Conservation (phyloP, 768 basidiomycete species). For the Rhizopogon sp. region DNA sequence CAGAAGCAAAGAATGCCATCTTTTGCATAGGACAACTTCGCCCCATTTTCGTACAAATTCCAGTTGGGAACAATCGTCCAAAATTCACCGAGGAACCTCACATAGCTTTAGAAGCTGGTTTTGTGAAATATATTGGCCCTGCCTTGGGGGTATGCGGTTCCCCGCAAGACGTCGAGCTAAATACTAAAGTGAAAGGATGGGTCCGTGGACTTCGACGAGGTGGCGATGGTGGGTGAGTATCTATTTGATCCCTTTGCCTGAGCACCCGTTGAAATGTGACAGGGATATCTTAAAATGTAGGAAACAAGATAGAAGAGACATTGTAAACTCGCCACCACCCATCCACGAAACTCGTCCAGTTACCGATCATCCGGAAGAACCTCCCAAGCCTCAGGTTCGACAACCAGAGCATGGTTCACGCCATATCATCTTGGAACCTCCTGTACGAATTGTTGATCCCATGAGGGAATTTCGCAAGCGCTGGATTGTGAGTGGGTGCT, state of each 20-base stretch:
- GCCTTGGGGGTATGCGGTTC: conserved; percentile 41
- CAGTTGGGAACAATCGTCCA: conserved; percentile 29
- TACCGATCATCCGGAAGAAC: neutral
- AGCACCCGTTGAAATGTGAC: conserved; percentile 42
- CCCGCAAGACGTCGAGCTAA: conserved; percentile 41
- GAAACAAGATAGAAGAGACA: conserved; percentile 28
- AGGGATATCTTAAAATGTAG: conserved; percentile 45
- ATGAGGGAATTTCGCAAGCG: neutral
- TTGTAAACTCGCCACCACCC: neutral
- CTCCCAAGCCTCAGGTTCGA: conserved; percentile 4
- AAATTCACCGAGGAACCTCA: conserved; percentile 36
- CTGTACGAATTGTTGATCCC: neutral
- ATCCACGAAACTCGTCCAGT: neutral
- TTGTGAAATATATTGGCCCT: conserved; percentile 37
- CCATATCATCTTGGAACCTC: neutral
- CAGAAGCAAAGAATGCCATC: conserved; percentile 41
- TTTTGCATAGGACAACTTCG: conserved; percentile 46
- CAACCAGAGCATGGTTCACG: neutral
- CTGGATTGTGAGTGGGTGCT: neutral
- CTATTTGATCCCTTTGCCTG: conserved; percentile 10
- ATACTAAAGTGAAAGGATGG: conserved; percentile 45
- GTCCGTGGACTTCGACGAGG: conserved; percentile 46
- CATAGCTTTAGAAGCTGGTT: conserved; percentile 52
- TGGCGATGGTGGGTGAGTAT: conserved; percentile 59
- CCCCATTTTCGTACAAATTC: conserved; percentile 49